phyloP scores from a whole-genome alignment of 2,329 filamentous ascomycete genomes.

The Emydomyces testavorans region DNA sequence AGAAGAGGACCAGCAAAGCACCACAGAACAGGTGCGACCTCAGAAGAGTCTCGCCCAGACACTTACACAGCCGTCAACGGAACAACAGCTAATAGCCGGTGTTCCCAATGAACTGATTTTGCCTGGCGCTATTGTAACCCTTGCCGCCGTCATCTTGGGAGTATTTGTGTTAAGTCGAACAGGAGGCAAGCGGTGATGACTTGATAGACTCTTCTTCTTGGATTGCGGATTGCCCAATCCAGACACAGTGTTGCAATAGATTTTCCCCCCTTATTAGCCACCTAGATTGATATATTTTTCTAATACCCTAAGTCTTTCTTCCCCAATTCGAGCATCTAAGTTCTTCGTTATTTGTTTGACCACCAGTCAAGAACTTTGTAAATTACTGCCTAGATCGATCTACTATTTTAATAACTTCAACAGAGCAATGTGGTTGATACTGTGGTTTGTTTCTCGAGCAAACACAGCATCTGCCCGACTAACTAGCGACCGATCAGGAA shows the following conservation, averaged over 20 bases:
- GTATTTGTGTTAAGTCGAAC: conserved; percentile 76
- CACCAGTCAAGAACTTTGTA: too few species aligned
- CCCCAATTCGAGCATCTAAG: neutral
- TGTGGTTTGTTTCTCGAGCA: neutral
- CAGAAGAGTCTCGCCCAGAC: conserved; percentile 37
- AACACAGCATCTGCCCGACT: conserved; percentile 8
- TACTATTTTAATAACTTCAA: too few species aligned
- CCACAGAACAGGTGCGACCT: conserved; percentile 22
- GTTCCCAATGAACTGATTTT: conserved; percentile 89
- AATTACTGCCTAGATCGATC: too few species aligned
- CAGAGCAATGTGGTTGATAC: too few species aligned
- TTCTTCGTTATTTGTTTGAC: neutral
- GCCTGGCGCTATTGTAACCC: conserved; percentile 85
- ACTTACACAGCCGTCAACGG: conserved; percentile 41
- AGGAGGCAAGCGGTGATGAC: conserved; percentile 10
- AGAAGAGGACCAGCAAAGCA: conserved; percentile 44
- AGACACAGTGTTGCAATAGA: neutral
- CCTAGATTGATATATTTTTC: neutral
- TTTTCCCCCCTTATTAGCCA: neutral
- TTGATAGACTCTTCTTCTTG: too few species aligned
- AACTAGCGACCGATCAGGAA: neutral
- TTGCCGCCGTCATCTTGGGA: conserved; percentile 85
- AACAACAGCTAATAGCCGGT: conserved; percentile 74
- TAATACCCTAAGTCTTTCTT: conserved; percentile 2
- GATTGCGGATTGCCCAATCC: neutral